Base-by-base conservation (phyloP, 306 rosid species). In the Alnus glutinosa region DNA sequence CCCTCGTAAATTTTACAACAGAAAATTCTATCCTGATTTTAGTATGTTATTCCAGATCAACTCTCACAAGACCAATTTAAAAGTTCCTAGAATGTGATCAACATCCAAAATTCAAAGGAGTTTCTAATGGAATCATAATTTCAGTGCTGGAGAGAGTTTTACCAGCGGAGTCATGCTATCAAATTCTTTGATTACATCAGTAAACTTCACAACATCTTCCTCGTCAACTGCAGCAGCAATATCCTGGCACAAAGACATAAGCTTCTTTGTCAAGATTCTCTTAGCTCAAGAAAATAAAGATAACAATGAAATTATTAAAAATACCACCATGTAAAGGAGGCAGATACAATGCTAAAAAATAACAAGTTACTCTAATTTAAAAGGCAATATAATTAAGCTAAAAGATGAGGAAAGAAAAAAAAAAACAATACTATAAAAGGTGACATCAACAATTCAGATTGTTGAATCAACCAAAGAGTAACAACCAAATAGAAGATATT, bases 81-180 rank as follows among this genome's bases (percentile, higher is more conserved):
- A 64, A 64, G 34, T 37, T 46, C 14, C 14, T 47, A 32, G 30
- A 15, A 9, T 34, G 16, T 5, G 19, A 39, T 4, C 28, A 28
- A 39, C 39, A 51, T 66, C 37, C 70, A 14, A 66, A 36, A 12
- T 34, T 18, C 13, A 71, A 4, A 54, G 3, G n/a, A 3, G 6
- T 18, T 42, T 46, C 9, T 34, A 58, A 68, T 0, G 2, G 46
- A 23, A 59, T 50, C 51, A 18, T 49, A 10, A 4, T 18, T 73
- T 73, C 48, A 16, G 66, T 76, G 66, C 39, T 42, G 48, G 39
- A 47, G 18, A 68, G 78, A 55, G 62, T 51, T 76, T 13, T 85
- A 95, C 99, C 98, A 95, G 87, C 39, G 99, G 89, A 67, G 98
- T 91, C 97, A 95, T 91, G 86, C 94, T 88, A 85, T 95, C 99